These are phyloP conservation scores for Dendrothele bispora DNA, from an alignment of 768 basidiomycete genomes.

Conservation along the genomic window DNA sequence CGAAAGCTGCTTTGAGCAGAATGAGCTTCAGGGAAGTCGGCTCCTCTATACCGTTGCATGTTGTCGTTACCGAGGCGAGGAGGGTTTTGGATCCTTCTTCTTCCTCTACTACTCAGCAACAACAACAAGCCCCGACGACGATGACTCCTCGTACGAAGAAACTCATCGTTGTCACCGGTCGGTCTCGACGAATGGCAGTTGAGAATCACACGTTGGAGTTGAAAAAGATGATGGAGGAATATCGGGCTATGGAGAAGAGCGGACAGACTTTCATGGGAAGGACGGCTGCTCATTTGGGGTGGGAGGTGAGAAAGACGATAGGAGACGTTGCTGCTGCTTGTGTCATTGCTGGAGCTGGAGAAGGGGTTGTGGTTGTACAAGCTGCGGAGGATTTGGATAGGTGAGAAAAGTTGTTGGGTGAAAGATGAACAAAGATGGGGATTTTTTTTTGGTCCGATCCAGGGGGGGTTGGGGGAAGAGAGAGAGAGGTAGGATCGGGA, in stretches of 20 bases:
- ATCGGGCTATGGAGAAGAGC: slow-evolving; percentile 46
- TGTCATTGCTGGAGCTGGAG: slow-evolving; percentile 57
- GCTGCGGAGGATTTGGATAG: too few relatives aligned
- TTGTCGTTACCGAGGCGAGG: slow-evolving; percentile 49
- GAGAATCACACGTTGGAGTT: slow-evolving; percentile 76
- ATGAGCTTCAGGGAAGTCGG: slow-evolving; percentile 60
- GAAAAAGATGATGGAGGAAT: slow-evolving; percentile 56
- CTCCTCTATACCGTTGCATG: slow-evolving; percentile 60
- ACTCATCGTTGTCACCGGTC: slow-evolving; percentile 68
- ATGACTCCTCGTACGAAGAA: slow-evolving; percentile 24
- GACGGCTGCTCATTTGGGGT: slow-evolving; percentile 15
- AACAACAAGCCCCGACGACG: slow-evolving; percentile 9
- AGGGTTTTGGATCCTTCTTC: neutral
- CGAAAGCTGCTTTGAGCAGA: slow-evolving; percentile 43
- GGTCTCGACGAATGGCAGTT: slow-evolving; percentile 71
- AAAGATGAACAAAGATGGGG: too few relatives aligned
- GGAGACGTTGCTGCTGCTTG: slow-evolving; percentile 84
- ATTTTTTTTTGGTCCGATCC: too few relatives aligned
- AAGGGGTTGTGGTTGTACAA: slow-evolving; percentile 71
- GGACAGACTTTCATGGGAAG: neutral
- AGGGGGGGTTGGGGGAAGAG: too few relatives aligned
- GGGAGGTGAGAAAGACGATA: slow-evolving; percentile 77
- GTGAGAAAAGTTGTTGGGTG: too few relatives aligned
- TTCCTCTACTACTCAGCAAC: slow-evolving; percentile 8
- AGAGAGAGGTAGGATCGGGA: too few relatives aligned